Evolutionary conservation across 2,329 filamentous ascomycete genomes (phyloP), one percentile per base, ranked within the genome.

Genomic region (Apiospora kogelbergensis): DNA sequence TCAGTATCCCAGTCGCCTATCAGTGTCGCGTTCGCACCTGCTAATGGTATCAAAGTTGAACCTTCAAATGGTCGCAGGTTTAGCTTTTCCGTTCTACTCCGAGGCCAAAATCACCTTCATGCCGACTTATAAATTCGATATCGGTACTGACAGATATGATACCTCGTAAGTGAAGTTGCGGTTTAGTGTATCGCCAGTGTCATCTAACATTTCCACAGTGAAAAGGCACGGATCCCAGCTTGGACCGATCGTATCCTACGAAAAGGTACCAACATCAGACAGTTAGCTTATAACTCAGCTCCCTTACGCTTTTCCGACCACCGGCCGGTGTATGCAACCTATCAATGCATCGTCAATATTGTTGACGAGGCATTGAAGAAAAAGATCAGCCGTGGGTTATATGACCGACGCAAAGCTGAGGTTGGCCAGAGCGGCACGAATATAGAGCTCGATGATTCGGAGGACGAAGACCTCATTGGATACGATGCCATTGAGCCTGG

Each of bases 241-340:
- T 99, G 96, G 96, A 98, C 95, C 70, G 96, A 99, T 80, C 92
- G 96, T 45, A 92, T 99, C 63, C 83, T 99, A 10, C 91, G 93
- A 70, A 97, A 95, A 81, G 96, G 96, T 9, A 84, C 88, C 70
- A 95, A 94, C 73, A 86, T 99, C 44, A 90, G 90, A 53, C 96
- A 98, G 78, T 84, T 92, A 13, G 87, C 92, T 41, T 99, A 99
- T 80, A 89, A 93, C 75, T 91, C 89, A 67, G 94, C 95, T 3
- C 90, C 93, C 40, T 84, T 99, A 44, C 89, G 87, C 15, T 97
- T 98, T 78, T 99, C 96, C 0, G 96, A 99, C 77, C 96, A 99
- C 79, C 89, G 95, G n/a, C 96, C 96, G 1, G 95, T 99, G 0
- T 98, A 93, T 80, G 95, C 94, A 15, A 89, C 90, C 0, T 99